phyloP scores from a whole-genome alignment of 306 rosid species.

The Biancaea sappan region DNA sequence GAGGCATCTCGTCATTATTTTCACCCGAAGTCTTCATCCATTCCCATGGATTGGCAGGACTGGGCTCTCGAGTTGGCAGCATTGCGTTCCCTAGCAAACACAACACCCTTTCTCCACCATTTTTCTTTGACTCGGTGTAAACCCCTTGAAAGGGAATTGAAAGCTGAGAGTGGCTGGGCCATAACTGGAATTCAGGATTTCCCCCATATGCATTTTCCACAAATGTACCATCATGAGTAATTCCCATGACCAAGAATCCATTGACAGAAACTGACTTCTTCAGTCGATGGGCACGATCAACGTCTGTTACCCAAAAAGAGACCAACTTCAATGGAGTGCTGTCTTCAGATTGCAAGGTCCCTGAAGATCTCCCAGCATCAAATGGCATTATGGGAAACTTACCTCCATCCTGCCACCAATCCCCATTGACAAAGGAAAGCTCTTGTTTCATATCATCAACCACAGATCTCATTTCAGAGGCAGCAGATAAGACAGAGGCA shows the following conservation, averaged over 20 bases:
- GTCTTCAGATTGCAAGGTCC: slow-evolving; percentile 17
- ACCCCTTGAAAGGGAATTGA: slow-evolving; percentile 72
- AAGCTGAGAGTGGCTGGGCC: slow-evolving; percentile 70
- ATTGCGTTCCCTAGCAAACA: slow-evolving; percentile 82
- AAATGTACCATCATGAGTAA: slow-evolving; percentile 51
- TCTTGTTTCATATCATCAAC: slow-evolving; percentile 54
- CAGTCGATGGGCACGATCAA: slow-evolving; percentile 61
- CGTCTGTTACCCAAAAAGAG: slow-evolving; percentile 72
- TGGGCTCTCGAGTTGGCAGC: slow-evolving; percentile 76
- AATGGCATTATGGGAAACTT: slow-evolving; percentile 79
- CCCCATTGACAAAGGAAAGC: slow-evolving; percentile 73
- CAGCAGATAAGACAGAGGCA: slow-evolving; percentile 60
- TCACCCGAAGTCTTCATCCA: slow-evolving; percentile 62
- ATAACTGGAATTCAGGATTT: slow-evolving; percentile 55
- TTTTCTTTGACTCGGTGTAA: slow-evolving; percentile 76
- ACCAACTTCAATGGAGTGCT: slow-evolving; percentile 51
- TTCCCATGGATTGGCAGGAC: slow-evolving; percentile 66
- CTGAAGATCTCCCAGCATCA: slow-evolving; percentile 36
- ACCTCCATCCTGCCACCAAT: slow-evolving; percentile 73
- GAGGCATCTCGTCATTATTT: slow-evolving; percentile 39
- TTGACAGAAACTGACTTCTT: slow-evolving; percentile 58
- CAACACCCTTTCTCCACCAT: slow-evolving; percentile 84
- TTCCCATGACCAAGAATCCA: slow-evolving; percentile 67
- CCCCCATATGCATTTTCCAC: slow-evolving; percentile 38
- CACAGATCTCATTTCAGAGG: slow-evolving; percentile 63